Evolutionary conservation across 192 early-diverging fungal genomes (phyloP).

Genomic region (Coemansia guatemalensis): DNA sequence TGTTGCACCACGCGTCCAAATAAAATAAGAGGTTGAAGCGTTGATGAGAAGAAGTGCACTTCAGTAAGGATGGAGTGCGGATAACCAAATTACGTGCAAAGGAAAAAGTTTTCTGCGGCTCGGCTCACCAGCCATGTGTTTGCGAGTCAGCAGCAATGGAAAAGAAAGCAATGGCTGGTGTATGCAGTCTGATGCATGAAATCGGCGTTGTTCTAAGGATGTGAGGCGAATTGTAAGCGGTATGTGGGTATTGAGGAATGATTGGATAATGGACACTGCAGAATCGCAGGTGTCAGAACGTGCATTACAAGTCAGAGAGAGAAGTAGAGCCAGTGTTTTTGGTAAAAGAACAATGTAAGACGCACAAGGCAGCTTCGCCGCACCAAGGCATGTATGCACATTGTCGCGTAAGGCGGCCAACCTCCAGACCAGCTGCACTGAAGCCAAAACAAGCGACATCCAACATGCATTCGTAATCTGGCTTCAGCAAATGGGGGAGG

Average conservation of each 20-base stretch:
- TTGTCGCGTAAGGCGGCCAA: neutral
- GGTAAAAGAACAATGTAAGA: neutral
- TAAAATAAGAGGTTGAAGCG: neutral
- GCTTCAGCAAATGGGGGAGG: neutral
- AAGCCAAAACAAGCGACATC: neutral
- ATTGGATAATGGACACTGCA: neutral
- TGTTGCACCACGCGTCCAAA: neutral
- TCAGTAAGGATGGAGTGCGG: neutral
- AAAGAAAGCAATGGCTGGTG: neutral
- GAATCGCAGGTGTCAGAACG: neutral
- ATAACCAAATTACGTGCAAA: neutral
- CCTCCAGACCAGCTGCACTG: neutral
- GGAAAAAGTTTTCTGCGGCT: neutral
- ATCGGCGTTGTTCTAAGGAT: neutral
- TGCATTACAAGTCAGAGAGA: neutral
- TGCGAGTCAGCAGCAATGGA: neutral
- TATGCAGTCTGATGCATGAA: neutral
- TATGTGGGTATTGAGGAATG: too few relatives aligned
- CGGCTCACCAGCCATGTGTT: neutral
- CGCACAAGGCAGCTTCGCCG: neutral
- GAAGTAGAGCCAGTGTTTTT: neutral
- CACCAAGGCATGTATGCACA: neutral
- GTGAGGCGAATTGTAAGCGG: too few relatives aligned
- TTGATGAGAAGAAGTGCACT: neutral
- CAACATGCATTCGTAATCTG: neutral